Evolutionary conservation across 2,329 filamentous ascomycete genomes (phyloP), one percentile per base, ranked within the genome.

Genomic region (Pseudogymnoascus sp.): DNA sequence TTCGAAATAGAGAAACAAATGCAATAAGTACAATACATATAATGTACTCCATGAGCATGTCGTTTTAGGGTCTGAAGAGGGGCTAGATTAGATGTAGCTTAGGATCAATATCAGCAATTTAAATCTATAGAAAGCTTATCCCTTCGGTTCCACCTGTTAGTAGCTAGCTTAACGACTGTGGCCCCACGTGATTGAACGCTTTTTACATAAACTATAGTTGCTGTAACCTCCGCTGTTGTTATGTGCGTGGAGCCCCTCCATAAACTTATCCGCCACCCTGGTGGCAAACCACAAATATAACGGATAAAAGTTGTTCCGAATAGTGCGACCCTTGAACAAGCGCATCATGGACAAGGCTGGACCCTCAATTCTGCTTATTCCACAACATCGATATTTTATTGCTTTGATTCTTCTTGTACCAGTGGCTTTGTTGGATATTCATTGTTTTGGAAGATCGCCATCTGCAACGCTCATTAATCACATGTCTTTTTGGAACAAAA

Each of bases 401-500:
- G 51, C 51, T 57, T 57, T 57, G 51, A 57, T 36, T 57, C 51
- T 34, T 57, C 51, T 36, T 31, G 51, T 57, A 6, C 51, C 11
- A 36, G 51, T 36, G 10, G 11, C 51, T 34, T 57, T 57, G 10
- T 57, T 57, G 51, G 51, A 57, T 57, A 34, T 34, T 57, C 34
- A 18, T 57, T 34, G 42, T 34, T 54, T 57, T 57, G 29, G 29
- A 34, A 34, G 51, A 36, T 36, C 16, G 16, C 29, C 29, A 34
- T 36, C 29, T 57, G 29, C 51, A 16, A 57, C 51, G 51, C 51
- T 57, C 51, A 34, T 57, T 57, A 57, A 36, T 57, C 51, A 57
- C 23, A 64, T 64, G 62, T 64, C 62, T 26, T 62, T 64, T 62
- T 64, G 54, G 54, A 60, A 39, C 26, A 64, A 64, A 62, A 39